Evolutionary conservation across 257 asterid species (phyloP).

Genomic region (Penstemon barbatus): DNA sequence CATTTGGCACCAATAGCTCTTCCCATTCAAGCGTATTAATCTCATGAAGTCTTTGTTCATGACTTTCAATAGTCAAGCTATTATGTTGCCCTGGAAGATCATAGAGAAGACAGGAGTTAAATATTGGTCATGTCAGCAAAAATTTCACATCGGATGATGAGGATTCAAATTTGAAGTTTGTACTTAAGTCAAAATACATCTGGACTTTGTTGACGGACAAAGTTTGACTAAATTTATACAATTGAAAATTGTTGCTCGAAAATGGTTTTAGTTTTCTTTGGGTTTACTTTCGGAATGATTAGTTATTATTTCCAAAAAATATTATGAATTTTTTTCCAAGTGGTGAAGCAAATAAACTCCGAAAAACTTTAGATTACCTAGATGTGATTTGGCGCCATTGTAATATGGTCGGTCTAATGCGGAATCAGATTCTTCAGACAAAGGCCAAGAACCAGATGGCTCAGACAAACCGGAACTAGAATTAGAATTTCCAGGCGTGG

Average conservation of each 20-base stretch:
- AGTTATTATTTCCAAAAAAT: slow-evolving; percentile 2
- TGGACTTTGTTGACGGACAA: slow-evolving; percentile 15
- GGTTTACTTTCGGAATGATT: slow-evolving; percentile 7
- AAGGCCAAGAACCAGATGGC: slow-evolving; percentile 41
- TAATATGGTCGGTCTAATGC: slow-evolving; percentile 33
- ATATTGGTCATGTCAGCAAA: slow-evolving; percentile 29
- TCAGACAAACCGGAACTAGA: slow-evolving; percentile 39
- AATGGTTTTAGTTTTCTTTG: slow-evolving; percentile 5
- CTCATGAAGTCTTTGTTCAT: slow-evolving; percentile 76
- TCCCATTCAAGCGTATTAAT: slow-evolving; percentile 98
- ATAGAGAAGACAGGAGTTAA: slow-evolving; percentile 23
- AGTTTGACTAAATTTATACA: slow-evolving; percentile 15
- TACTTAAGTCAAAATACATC: background rate
- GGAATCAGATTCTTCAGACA: slow-evolving; percentile 52
- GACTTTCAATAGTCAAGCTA: slow-evolving; percentile 46
- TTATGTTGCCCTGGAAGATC: slow-evolving; percentile 54
- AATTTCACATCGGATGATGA: slow-evolving; percentile 14
- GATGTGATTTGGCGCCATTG: slow-evolving; percentile 30
- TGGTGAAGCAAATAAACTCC: slow-evolving; percentile 13
- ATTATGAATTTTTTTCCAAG: background rate
- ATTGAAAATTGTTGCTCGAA: slow-evolving; percentile 20
- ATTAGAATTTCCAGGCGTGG: slow-evolving; percentile 56
- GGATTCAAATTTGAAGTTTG: slow-evolving; percentile 22
- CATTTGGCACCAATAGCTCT: slow-evolving; percentile 76
- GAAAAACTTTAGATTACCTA: slow-evolving; percentile 42